These are phyloP conservation scores for Marchantia polymorpha DNA, from an alignment of 225 moss, liverwort and hornwort species.

Conservation along the genomic window DNA sequence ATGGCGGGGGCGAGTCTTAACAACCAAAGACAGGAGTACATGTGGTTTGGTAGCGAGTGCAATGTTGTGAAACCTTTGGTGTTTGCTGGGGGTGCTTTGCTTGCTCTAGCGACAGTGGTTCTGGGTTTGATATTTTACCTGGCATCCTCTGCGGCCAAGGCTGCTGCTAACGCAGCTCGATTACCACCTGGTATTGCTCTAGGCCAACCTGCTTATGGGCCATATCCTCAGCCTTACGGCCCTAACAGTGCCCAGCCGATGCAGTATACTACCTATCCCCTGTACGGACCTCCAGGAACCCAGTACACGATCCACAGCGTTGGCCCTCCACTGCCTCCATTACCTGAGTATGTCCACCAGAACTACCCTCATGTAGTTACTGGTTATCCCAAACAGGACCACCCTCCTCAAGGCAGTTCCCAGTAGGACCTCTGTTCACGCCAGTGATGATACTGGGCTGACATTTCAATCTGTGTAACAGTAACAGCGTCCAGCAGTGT, in stretches of 20 bases:
- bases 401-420: constrained; percentile 12
- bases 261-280: constrained; percentile 14
- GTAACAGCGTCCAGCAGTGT: not conserved
- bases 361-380: constrained; percentile 33
- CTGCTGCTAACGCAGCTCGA: not conserved
- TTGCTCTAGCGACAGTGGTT: constrained; percentile 42
- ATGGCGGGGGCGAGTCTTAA: constrained; percentile 40
- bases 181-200: constrained; percentile 23
- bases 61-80: constrained; percentile 39
- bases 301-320: not conserved
- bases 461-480: not conserved
- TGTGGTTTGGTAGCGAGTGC: constrained; percentile 28
- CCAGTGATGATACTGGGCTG: not conserved
- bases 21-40: constrained; percentile 21
- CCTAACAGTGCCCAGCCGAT: constrained; percentile 18
- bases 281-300: constrained; percentile 13
- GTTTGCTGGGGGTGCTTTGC: constrained; percentile 41
- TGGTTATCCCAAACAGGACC: constrained; percentile 33
- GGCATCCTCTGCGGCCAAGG: constrained; percentile 33
- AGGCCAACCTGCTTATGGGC: constrained; percentile 30
- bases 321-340: not conserved
- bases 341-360: not conserved
- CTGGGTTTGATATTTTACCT: constrained; percentile 39
- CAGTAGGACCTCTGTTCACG: not conserved
- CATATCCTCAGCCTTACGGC: constrained; percentile 18